phyloP scores from a whole-genome alignment of 805 yeast genomes.

The Saccharomycopsis fibuligera region DNA sequence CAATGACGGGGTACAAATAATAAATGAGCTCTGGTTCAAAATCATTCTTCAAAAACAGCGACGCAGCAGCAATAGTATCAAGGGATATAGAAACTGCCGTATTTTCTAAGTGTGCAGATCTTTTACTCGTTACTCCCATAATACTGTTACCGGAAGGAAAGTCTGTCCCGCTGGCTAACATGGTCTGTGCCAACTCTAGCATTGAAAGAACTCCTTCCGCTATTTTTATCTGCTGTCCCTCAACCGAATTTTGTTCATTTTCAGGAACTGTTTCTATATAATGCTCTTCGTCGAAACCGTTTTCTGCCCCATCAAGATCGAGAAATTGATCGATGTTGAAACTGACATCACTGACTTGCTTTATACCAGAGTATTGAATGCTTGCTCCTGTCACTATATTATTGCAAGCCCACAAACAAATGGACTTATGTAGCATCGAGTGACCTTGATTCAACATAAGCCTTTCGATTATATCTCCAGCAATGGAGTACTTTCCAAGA shows the following conservation, averaged over 20 bases:
- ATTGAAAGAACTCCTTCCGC: slow-evolving; percentile 6
- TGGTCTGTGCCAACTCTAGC: slow-evolving; percentile 29
- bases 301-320: slow-evolving; percentile 26
- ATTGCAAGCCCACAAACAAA: slow-evolving; percentile 36
- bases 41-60: slow-evolving; percentile 30
- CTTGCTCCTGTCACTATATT: slow-evolving; percentile 27
- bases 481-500: slow-evolving; percentile 11
- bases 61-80: slow-evolving; percentile 35
- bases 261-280: neutral
- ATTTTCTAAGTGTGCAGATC: slow-evolving; percentile 12
- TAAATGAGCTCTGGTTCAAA: slow-evolving; percentile 61
- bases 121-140: too few relatives aligned
- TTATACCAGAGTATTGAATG: slow-evolving; percentile 16
- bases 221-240: neutral
- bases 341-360: slow-evolving; percentile 22
- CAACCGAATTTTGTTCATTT: neutral
- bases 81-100: slow-evolving; percentile 33
- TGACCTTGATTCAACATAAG: slow-evolving; percentile 12
- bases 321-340: slow-evolving; percentile 25
- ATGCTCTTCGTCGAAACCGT: neutral
- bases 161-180: too few relatives aligned
- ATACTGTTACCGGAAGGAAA: slow-evolving; percentile 9
- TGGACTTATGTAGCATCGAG: slow-evolving; percentile 19
- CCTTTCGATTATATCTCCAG: neutral
- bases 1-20: slow-evolving; percentile 64